Evolutionary conservation across 169 alveolate genomes (phyloP).

Genomic region (Ichthyophthirius multifiliis): DNA sequence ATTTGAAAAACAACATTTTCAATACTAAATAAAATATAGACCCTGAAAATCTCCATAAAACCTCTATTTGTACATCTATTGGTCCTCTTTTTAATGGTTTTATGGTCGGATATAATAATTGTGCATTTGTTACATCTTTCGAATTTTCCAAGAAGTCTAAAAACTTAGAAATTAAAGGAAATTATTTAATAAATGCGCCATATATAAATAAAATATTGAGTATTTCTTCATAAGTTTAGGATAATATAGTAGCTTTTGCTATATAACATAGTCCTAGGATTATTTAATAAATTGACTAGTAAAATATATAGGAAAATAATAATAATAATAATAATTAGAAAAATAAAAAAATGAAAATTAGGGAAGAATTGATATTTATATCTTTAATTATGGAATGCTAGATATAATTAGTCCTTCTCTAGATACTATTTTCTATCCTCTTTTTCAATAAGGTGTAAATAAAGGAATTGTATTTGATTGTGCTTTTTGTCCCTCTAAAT

Average conservation of each 20-base stretch:
- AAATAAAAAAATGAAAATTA: background rate
- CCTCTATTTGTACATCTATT: background rate
- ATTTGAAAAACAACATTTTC: background rate
- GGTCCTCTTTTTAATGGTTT: background rate
- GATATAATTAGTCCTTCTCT: slow-evolving; percentile 23
- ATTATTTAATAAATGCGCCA: background rate
- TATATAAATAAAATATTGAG: background rate
- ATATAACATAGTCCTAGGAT: background rate
- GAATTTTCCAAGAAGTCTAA: background rate
- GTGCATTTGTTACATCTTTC: background rate
- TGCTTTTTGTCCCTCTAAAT: slow-evolving; percentile 20
- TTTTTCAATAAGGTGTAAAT: slow-evolving; percentile 31
- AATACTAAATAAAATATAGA: background rate
- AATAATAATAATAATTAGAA: no score
- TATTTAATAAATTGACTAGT: background rate
- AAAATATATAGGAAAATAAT: no score
- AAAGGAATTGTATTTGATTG: slow-evolving; percentile 1
- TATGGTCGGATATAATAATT: background rate
- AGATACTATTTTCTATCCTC: slow-evolving; percentile 22
- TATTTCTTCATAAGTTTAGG: background rate
- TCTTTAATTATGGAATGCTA: slow-evolving; percentile 30
- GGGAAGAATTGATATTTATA: slow-evolving; percentile 18
- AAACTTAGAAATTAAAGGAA: background rate
- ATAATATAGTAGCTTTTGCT: background rate
- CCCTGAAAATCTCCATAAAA: background rate